Evolutionary conservation across 805 yeast genomes (phyloP).

Genomic region (Candida corydali): DNA sequence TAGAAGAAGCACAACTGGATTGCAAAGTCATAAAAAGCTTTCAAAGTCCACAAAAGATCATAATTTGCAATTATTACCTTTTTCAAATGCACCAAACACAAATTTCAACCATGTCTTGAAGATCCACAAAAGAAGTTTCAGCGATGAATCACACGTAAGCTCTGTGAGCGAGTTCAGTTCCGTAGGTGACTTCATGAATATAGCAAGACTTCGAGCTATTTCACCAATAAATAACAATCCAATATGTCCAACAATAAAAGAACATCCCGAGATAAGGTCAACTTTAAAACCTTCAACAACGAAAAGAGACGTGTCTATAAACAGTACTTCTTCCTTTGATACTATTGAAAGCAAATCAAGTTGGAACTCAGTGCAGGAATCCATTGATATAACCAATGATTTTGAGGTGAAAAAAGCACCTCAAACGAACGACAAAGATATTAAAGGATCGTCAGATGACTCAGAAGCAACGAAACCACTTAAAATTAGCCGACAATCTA

Average conservation of each 20-base stretch:
- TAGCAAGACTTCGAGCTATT: conserved; percentile 7
- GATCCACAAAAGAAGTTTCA: conserved; percentile 24
- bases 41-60: conserved; percentile 12
- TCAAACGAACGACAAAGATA: no score
- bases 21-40: background rate
- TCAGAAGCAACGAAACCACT: conserved; percentile 14
- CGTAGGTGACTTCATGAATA: conserved; percentile 26
- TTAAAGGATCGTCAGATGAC: conserved; percentile 4
- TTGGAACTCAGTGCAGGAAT: conserved; percentile 28
- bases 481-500: conserved; percentile 7
- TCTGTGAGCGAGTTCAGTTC: conserved; percentile 36
- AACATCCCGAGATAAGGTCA: no score
- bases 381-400: conserved; percentile 15
- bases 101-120: conserved; percentile 10
- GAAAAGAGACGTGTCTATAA: conserved; percentile 5
- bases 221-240: background rate
- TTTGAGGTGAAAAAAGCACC: no score
- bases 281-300: background rate
- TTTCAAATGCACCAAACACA: conserved; percentile 12
- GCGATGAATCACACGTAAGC: conserved; percentile 37
- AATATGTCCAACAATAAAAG: no score
- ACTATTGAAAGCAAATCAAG: conserved; percentile 11
- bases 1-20: conserved; percentile 4
- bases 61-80: conserved; percentile 9
- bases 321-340: background rate